Evolutionary conservation across 768 basidiomycete species (phyloP).

Genomic region (Termitomyces sp.): DNA sequence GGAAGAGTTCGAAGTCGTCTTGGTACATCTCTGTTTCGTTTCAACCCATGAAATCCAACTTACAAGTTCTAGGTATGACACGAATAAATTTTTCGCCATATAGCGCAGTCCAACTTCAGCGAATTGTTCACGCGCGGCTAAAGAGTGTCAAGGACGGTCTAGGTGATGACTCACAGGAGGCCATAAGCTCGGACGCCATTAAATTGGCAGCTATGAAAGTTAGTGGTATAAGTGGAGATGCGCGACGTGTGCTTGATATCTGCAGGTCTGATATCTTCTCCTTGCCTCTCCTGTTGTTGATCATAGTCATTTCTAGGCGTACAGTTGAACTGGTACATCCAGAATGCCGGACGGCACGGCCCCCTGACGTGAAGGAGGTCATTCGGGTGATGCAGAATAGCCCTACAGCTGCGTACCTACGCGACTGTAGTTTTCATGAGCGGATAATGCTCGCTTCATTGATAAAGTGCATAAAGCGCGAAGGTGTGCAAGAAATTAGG

Average conservation of each 20-base stretch:
- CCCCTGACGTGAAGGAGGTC: conserved; percentile 72
- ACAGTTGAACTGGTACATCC: conserved; percentile 75
- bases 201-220: conserved; percentile 75
- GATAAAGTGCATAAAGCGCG: conserved; percentile 74
- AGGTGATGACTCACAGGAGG: conserved; percentile 40
- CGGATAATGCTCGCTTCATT: conserved; percentile 82
- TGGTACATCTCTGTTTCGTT: conserved; percentile 38
- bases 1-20: conserved; percentile 90
- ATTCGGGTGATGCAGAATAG: conserved; percentile 87
- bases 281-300: background rate
- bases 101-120: conserved; percentile 66
- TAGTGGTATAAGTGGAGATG: conserved; percentile 85
- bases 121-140: conserved; percentile 85
- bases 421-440: conserved; percentile 83
- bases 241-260: conserved; percentile 87
- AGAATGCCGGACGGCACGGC: conserved; percentile 47
- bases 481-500: conserved; percentile 84
- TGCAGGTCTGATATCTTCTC: conserved; percentile 58
- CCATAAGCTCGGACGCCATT: conserved; percentile 68
- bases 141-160: conserved; percentile 49
- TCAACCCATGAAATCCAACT: background rate
- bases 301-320: conserved; percentile 39
- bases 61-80: conserved; percentile 61
- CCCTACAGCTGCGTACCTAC: conserved; percentile 80
- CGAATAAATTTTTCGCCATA: conserved; percentile 94